Evolutionary conservation across 495 filamentous ascomycete species (phyloP), one percentile per base, ranked within the genome.

Genomic region (Penicillium odoratum): DNA sequence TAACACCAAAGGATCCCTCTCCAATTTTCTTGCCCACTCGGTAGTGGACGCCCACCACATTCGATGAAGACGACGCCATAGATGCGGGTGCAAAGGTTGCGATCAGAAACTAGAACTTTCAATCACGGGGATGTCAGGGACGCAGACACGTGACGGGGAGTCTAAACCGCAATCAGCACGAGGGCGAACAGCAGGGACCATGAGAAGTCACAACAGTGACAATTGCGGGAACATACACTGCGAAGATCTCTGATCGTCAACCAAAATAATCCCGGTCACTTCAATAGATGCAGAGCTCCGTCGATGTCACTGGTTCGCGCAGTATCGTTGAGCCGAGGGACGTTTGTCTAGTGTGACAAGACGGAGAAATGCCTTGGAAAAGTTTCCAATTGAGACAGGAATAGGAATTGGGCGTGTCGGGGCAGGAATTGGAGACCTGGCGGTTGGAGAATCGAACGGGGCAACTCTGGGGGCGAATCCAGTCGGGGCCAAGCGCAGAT

Each of bases 21-120:
- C 94, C 94, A 56, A 99, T 99, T 76, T 99, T 99, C 84, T 98
- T 99, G 60, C 94, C 94, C 53, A 99, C 94, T 60, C 95, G 84
- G 74, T 99, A 99, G 81, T 99, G 94, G 60, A 99, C 94, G 64
- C 94, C 94, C 59, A 99, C 94, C 61, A 99, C 94, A 75, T 99
- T 99, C 44, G 91, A 96, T 46, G 92, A 96, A 42, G 91, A 93
- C 61, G 92, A 97, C 40, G 93, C 88, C 91, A 97, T 97, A 53
- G 58, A 42, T 62, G 61, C 26, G 47, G 45, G 44, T 48, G 48
- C 5, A 56, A 57, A 49, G 49, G 33, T 55, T 62, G 48, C 36
- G 58, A 52, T 58, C 51, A 63, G 44, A 47, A 60, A 65, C 29
- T 46, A 33, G 31, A 55, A 60, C 55, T 62, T 64, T 63, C 43